These are phyloP conservation scores for Carex arenaria DNA, from an alignment of 202 grass and related monocot species.

Conservation along the genomic window DNA sequence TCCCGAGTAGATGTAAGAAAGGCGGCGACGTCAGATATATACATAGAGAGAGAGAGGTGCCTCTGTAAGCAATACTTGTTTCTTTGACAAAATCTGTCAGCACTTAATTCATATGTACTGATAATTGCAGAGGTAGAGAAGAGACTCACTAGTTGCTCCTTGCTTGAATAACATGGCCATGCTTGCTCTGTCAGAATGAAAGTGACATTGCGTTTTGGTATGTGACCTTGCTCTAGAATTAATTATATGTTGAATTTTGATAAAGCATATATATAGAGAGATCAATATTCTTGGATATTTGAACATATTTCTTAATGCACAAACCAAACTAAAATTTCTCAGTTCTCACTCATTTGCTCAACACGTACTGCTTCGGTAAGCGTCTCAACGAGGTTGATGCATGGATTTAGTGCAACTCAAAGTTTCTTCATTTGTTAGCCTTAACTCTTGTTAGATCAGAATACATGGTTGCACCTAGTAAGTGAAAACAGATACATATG, in stretches of 20 bases:
- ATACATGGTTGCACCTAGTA: background rate
- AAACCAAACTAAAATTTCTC: background rate
- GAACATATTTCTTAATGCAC: background rate
- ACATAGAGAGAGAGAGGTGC: background rate
- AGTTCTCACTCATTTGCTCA: background rate
- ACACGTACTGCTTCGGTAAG: background rate
- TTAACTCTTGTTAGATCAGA: background rate
- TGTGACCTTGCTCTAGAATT: background rate
- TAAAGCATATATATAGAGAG: too few species aligned
- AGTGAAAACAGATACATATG: background rate
- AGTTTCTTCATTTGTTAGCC: background rate
- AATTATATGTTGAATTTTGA: too few species aligned
- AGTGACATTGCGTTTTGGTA: background rate
- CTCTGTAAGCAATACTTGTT: background rate
- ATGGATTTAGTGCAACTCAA: background rate
- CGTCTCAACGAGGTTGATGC: background rate
- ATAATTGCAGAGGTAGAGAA: background rate
- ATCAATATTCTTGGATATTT: too few species aligned
- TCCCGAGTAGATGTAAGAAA: background rate
- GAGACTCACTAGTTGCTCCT: background rate
- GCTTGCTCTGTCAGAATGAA: background rate
- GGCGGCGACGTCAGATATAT: background rate
- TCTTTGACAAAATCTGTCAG: background rate
- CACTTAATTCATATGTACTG: background rate
- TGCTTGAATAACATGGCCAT: background rate